phyloP scores from a whole-genome alignment of 768 basidiomycete species.

The Leccinum fibrillosum region DNA sequence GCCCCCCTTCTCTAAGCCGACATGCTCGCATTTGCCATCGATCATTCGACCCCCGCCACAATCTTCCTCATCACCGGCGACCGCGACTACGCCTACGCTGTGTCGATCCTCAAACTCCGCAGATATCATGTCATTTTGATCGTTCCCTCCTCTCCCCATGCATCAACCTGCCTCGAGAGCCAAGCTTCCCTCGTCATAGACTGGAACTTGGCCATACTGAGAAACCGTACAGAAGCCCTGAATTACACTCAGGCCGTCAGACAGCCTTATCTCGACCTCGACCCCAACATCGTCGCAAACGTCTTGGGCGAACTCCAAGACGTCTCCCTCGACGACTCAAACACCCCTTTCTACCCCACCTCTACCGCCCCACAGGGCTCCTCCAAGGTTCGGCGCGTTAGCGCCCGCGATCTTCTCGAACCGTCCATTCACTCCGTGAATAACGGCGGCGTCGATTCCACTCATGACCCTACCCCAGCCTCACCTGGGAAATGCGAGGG shows the following conservation, averaged over 20 bases:
- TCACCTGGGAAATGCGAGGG: slow-evolving; percentile 9
- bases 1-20: slow-evolving; percentile 44
- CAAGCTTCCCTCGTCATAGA: slow-evolving; percentile 54
- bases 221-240: slow-evolving; percentile 22
- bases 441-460: slow-evolving; percentile 3
- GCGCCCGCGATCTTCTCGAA: slow-evolving; percentile 25
- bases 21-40: slow-evolving; percentile 64
- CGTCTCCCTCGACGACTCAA: slow-evolving; percentile 11
- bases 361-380: background rate
- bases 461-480: background rate
- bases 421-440: slow-evolving; percentile 11
- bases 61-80: slow-evolving; percentile 65
- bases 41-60: slow-evolving; percentile 51
- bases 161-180: slow-evolving; percentile 45
- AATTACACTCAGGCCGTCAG: slow-evolving; percentile 16
- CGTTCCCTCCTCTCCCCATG: slow-evolving; percentile 34
- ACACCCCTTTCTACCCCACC: slow-evolving; percentile 4
- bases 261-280: slow-evolving; percentile 27
- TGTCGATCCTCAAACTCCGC: slow-evolving; percentile 54
- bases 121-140: slow-evolving; percentile 52
- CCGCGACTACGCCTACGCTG: slow-evolving; percentile 63
- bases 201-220: slow-evolving; percentile 44
- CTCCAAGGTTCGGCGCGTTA: slow-evolving; percentile 13
- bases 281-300: slow-evolving; percentile 18
- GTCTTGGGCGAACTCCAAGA: slow-evolving; percentile 23